These are phyloP conservation scores for Suhomyces faveliae DNA, from an alignment of 805 yeast genomes.

Conservation along the genomic window DNA sequence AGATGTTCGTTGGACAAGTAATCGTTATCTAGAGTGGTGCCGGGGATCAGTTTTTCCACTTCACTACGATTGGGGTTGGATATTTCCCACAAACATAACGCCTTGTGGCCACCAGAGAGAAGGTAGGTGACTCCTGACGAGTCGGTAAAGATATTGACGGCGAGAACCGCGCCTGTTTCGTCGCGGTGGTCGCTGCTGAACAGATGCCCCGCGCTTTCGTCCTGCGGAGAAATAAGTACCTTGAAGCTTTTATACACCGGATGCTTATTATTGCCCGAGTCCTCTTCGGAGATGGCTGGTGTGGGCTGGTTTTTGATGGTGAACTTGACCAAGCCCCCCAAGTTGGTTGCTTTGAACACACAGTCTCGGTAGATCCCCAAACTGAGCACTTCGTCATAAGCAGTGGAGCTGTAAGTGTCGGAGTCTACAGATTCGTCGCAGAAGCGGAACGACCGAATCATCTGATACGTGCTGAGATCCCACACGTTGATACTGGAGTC, in stretches of 20 bases:
- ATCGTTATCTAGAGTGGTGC: constrained; percentile 2
- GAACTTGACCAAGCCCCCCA: constrained; percentile 38
- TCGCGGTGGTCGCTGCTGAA: constrained; percentile 7
- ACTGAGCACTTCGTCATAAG: constrained; percentile 51
- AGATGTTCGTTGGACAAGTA: constrained; percentile 56
- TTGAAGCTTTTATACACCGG: constrained; percentile 8
- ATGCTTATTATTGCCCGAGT: constrained; percentile 1
- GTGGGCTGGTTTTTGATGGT: constrained; percentile 19
- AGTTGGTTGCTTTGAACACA: constrained; percentile 60
- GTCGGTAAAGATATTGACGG: constrained; percentile 48
- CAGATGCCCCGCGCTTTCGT: constrained; percentile 11
- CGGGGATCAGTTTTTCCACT: no score
- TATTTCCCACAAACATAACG: constrained; percentile 70
- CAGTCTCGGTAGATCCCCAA: constrained; percentile 55
- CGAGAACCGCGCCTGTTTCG: constrained; percentile 48
- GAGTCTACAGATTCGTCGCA: not conserved
- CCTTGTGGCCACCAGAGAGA: constrained; percentile 70
- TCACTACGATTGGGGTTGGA: constrained; percentile 23
- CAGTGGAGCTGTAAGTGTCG: not conserved
- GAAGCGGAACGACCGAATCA: constrained; percentile 46
- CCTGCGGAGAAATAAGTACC: constrained; percentile 10
- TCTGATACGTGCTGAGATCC: constrained; percentile 82
- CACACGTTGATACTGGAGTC: constrained; percentile 77
- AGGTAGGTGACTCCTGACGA: constrained; percentile 43
- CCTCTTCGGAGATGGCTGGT: constrained; percentile 9